A percentile compares a stretch with the other conserved stretches of the same genome.
These are phyloP conservation scores for Entomophthora muscae DNA, from an alignment of 371 early-diverging fungal species.

Conservation along the genomic window DNA sequence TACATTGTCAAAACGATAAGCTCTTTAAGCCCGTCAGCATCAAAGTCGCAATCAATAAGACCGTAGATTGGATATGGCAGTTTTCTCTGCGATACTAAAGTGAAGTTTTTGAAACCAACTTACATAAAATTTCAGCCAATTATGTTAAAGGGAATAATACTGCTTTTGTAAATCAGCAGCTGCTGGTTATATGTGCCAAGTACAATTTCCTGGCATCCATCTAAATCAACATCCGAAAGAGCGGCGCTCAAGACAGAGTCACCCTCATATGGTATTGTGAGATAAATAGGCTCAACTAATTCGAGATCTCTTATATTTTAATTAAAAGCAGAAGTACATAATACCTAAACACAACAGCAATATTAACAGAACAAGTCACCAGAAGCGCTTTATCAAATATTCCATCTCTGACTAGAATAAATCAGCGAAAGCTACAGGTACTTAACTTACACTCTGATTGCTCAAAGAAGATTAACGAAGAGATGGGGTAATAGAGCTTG, in stretches of 20 bases:
- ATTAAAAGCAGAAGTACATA: not conserved
- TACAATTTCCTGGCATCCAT: not conserved
- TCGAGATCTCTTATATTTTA: not conserved
- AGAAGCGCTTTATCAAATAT: conserved; percentile 2
- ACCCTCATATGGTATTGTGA: not conserved
- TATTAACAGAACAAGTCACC: conserved; percentile 3
- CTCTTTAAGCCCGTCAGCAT: conserved; percentile 8
- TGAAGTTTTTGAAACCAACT: not conserved
- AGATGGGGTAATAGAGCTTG: not conserved
- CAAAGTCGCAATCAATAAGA: conserved; percentile 4
- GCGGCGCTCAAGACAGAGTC: conserved; percentile 3
- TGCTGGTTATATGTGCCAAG: conserved; percentile 8
- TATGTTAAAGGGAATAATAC: not conserved
- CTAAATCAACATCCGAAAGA: conserved; percentile 5
- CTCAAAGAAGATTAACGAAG: not conserved
- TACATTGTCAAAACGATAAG: conserved; percentile 2
- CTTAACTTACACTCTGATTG: not conserved
- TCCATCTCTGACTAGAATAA: not conserved
- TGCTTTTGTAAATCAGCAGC: conserved; percentile 5
- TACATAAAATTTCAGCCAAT: not conserved
- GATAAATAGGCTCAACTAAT: not conserved
- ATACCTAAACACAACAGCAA: conserved; percentile 5
- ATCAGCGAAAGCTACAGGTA: not conserved
- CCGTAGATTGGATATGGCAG: conserved; percentile 7
- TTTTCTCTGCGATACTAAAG: not conserved